phyloP scores from a whole-genome alignment of 2,329 filamentous ascomycete species.

The Elsinoe arachidis region DNA sequence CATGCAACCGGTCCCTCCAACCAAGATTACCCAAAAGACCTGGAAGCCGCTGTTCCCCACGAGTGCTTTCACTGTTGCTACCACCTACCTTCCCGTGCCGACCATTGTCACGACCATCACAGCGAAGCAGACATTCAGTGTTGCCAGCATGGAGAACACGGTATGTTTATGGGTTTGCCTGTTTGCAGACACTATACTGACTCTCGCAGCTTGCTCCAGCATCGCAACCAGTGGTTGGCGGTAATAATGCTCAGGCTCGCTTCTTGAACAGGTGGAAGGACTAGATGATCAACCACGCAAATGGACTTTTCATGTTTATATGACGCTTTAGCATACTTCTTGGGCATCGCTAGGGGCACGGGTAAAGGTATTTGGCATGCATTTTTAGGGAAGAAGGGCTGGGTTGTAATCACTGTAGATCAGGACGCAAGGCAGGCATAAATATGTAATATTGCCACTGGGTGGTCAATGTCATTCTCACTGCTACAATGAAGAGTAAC shows the following conservation, averaged over 20 bases:
- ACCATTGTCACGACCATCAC: conserved; percentile 45
- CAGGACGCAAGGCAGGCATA: not conserved
- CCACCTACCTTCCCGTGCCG: conserved; percentile 37
- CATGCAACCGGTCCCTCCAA: conserved; percentile 51
- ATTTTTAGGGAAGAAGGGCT: not conserved
- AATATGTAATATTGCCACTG: conserved; percentile 6
- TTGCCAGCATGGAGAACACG: conserved; percentile 48
- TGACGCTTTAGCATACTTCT: conserved; percentile 6
- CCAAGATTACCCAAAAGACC: conserved; percentile 48
- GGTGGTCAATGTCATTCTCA: conserved; percentile 2
- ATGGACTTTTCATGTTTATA: conserved; percentile 7
- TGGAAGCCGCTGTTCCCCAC: conserved; percentile 46
- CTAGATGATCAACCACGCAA: conserved; percentile 24
- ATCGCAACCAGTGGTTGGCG: conserved; percentile 42
- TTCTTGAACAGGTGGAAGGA: conserved; percentile 54
- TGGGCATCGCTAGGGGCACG: conserved; percentile 1
- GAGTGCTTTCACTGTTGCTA: conserved; percentile 46
- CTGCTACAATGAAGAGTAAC: not conserved
- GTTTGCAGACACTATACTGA: not conserved
- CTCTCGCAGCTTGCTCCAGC: conserved; percentile 44
- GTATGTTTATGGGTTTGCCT: conserved; percentile 34
- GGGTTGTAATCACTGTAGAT: conserved; percentile 9
- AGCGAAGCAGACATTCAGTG: conserved; percentile 42
- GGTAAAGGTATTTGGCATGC: not conserved
- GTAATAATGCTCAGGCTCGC: conserved; percentile 36